Evolutionary conservation across 2,329 filamentous ascomycete species (phyloP), one percentile per base, ranked within the genome.

Genomic region (Fusarium acutatum): DNA sequence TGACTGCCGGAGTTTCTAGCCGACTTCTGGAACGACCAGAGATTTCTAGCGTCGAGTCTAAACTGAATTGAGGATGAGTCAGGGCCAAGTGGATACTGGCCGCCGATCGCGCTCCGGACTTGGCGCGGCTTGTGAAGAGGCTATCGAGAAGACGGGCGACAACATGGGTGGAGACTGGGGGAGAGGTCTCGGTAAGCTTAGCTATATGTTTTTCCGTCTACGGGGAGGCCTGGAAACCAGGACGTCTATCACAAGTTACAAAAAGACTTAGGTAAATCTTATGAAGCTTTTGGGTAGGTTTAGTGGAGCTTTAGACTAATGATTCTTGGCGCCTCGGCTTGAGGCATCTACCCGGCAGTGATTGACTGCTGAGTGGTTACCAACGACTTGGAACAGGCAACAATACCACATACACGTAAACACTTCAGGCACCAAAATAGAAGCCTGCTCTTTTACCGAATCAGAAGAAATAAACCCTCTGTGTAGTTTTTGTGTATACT

Each of bases 91-190:
- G 58, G 67, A 40, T 40, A 14, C 0, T 1, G 2, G 12, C 2
- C 64, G 69, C 70, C 70, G 69, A 69, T 72, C 52, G 30, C 30
- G 49, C 30, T 52, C 49, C 30, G 49, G 30, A 52, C 30, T 52
- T 52, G 49, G n/a, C 30, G 49, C 17, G 7, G 9, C 30, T 34
- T 50, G n/a, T 34, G n/a, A 49, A 26, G 17, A 18, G 10, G 35
- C 35, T 37, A 20, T 37, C 18, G 18, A 37, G 4, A 37, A 37
- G 18, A 37, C 10, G 2, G 2, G 35, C 18, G 20, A 20, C 5
- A 37, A 4, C 35, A 37, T 32, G 32, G 4, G 6, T 32, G 13
- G 13, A 14, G 37, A 38, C 37, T 22, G 35, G 37, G 37, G 37
- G 35, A 38, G 20, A 38, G 2, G 17, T 6, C 20, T 18, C 5